These are phyloP conservation scores for Diaporthe sp. DNA, from an alignment of 2,329 filamentous ascomycete species.

Conservation along the genomic window DNA sequence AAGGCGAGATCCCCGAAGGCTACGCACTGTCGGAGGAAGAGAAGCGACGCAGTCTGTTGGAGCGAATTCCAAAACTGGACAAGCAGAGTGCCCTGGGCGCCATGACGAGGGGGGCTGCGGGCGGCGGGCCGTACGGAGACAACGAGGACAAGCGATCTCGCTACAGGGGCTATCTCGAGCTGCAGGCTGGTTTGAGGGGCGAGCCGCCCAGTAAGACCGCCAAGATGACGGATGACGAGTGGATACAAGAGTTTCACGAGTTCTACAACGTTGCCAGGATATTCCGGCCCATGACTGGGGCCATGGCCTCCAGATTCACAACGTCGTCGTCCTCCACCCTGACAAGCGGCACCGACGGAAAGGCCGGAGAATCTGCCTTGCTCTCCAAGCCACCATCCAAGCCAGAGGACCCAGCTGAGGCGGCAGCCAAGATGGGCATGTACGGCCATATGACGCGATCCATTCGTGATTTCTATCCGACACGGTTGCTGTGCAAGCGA, in stretches of 20 bases:
- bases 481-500: slow-evolving; percentile 90
- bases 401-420: slow-evolving; percentile 82
- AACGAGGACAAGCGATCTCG: slow-evolving; percentile 83
- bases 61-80: slow-evolving; percentile 74
- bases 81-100: slow-evolving; percentile 78
- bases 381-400: slow-evolving; percentile 67
- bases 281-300: slow-evolving; percentile 91
- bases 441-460: slow-evolving; percentile 89
- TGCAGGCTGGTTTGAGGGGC: slow-evolving; percentile 76
- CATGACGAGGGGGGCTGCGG: slow-evolving; percentile 73
- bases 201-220: slow-evolving; percentile 49
- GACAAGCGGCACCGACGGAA: slow-evolving; percentile 43
- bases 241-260: slow-evolving; percentile 83
- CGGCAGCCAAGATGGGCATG: slow-evolving; percentile 92
- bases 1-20: slow-evolving; percentile 79
- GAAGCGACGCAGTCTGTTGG: slow-evolving; percentile 69
- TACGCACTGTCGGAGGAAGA: slow-evolving; percentile 75
- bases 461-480: slow-evolving; percentile 80
- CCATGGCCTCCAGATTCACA: slow-evolving; percentile 96
- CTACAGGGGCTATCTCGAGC: slow-evolving; percentile 86
- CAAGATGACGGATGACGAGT: slow-evolving; percentile 75
- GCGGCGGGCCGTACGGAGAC: slow-evolving; percentile 86
- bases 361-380: slow-evolving; percentile 49
- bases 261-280: slow-evolving; percentile 77
- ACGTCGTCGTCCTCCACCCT: slow-evolving; percentile 62